Evolutionary conservation across 2,329 filamentous ascomycete species (phyloP).

Genomic region (Tolypocladium pustulatum): DNA sequence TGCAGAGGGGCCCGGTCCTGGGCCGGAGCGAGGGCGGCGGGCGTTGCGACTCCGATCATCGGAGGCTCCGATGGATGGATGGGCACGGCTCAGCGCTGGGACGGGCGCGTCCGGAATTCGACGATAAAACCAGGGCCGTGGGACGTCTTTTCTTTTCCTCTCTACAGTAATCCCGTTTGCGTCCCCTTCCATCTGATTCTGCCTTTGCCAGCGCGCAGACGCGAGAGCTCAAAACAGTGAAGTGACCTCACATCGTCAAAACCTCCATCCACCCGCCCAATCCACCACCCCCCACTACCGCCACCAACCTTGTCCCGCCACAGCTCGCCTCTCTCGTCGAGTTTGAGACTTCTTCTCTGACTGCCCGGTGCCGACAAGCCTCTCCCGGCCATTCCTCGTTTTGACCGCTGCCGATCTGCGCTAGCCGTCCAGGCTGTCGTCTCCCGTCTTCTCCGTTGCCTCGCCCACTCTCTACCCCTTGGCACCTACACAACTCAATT

Average conservation of each 20-base stretch:
- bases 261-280: neutral
- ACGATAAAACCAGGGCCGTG: neutral
- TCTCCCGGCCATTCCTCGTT: neutral
- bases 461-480: neutral
- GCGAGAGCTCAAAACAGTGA: too few species aligned
- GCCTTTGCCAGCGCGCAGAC: neutral
- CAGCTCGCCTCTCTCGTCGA: neutral
- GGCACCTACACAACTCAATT: neutral
- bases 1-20: conserved; percentile 4
- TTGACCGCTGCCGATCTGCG: neutral
- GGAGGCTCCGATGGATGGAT: conserved; percentile 7
- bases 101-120: neutral
- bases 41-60: conserved; percentile 10
- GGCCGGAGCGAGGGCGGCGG: neutral
- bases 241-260: neutral
- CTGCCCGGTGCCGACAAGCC: neutral
- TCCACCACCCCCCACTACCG: neutral
- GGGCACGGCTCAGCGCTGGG: conserved; percentile 1
- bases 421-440: conserved; percentile 1
- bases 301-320: neutral
- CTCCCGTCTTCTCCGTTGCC: too few species aligned
- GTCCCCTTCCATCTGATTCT: neutral
- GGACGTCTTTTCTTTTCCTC: neutral
- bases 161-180: neutral
- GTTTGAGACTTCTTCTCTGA: neutral